Evolutionary conservation across 1,284 basidiomycete species (phyloP).

Genomic region (Fomitopsis pinicola): DNA sequence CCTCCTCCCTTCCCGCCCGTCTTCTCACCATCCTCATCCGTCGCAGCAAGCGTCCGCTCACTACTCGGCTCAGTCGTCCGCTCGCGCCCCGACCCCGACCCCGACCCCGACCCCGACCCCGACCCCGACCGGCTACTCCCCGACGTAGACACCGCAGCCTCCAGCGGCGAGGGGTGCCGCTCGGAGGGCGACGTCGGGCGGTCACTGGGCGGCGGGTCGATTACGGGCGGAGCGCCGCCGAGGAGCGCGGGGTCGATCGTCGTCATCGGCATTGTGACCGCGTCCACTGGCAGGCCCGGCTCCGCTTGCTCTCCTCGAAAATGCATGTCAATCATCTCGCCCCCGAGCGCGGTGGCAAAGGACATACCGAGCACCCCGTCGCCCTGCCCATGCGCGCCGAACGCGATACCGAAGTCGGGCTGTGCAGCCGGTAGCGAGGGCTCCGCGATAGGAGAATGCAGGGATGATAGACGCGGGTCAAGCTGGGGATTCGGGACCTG

Average conservation of each 20-base stretch:
- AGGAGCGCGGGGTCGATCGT: conserved; percentile 25
- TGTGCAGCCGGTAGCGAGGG: not conserved
- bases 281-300: not conserved
- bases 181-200: not conserved
- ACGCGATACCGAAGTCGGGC: not conserved
- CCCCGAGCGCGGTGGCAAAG: not conserved
- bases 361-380: not conserved
- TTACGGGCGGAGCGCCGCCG: conserved; percentile 1
- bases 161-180: not conserved
- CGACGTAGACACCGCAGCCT: not conserved
- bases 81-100: too few relatives aligned
- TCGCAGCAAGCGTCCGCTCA: not conserved
- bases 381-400: not conserved
- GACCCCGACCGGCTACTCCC: not conserved
- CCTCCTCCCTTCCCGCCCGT: not conserved
- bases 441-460: not conserved
- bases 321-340: not conserved
- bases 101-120: too few relatives aligned
- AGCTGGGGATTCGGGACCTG: too few relatives aligned
- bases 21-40: conserved; percentile 2
- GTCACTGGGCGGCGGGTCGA: not conserved
- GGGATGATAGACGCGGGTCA: not conserved
- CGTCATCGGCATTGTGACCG: conserved; percentile 2
- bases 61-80: not conserved
- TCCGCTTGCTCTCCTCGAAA: not conserved